phyloP scores from a whole-genome alignment of 192 early-diverging fungal species.

The Umbelopsis ramanniana region DNA sequence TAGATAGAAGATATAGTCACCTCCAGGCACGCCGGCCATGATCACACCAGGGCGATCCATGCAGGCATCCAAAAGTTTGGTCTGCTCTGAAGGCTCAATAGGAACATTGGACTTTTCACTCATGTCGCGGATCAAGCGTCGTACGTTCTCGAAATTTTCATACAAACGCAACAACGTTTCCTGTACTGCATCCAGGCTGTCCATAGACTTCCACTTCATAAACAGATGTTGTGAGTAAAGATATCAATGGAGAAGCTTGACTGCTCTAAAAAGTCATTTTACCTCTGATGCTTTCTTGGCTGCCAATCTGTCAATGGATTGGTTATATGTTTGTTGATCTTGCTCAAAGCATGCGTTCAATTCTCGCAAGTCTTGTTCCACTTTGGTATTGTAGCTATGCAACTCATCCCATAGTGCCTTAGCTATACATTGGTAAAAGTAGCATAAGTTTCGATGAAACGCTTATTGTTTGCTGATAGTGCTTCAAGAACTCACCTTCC shows the following conservation, averaged over 20 bases:
- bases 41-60: constrained; percentile 79
- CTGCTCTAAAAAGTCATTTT: background rate
- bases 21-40: constrained; percentile 95
- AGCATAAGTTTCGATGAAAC: background rate
- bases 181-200: background rate
- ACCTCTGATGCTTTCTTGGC: constrained; percentile 47
- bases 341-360: constrained; percentile 34
- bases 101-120: constrained; percentile 75
- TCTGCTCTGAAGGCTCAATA: constrained; percentile 91
- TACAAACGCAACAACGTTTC: background rate
- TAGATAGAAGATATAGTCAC: constrained; percentile 37
- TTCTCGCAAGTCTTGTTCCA: constrained; percentile 60
- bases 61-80: constrained; percentile 83
- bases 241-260: no score
- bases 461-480: background rate
- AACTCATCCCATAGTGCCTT: constrained; percentile 65
- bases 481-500: constrained; percentile 43
- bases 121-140: constrained; percentile 73
- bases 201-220: background rate
- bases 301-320: constrained; percentile 53
- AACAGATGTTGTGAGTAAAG: background rate
- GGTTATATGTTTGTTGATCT: constrained; percentile 47
- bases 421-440: constrained; percentile 40
- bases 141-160: constrained; percentile 53
- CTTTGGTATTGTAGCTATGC: constrained; percentile 58